A percentile compares a stretch with the other conserved stretches of the same genome.
phyloP scores from a whole-genome alignment of 371 early-diverging fungal species.

The Mucor mucedo region DNA sequence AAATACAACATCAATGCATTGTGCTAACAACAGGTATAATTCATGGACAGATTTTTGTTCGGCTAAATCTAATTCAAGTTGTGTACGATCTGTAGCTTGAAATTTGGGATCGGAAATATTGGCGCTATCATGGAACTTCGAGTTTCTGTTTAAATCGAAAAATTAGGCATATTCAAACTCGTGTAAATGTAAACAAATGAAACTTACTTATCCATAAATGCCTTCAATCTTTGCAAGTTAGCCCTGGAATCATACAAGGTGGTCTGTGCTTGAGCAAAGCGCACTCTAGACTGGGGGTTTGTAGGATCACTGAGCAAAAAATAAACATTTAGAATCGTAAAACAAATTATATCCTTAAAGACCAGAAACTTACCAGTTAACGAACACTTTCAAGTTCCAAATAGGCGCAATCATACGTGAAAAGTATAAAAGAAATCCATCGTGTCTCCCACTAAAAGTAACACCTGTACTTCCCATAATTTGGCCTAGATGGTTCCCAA shows the following conservation, averaged over 20 bases:
- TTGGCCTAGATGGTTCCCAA: conserved; percentile 26
- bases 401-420: conserved; percentile 75
- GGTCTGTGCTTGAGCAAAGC: conserved; percentile 14
- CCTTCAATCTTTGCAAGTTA: conserved; percentile 50
- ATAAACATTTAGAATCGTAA: neutral
- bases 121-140: conserved; percentile 34
- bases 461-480: conserved; percentile 53
- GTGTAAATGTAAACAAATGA: neutral
- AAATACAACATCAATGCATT: conserved; percentile 74
- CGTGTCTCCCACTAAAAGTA: conserved; percentile 69
- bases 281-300: neutral
- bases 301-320: conserved; percentile 1
- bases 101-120: conserved; percentile 33
- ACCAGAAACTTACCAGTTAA: conserved; percentile 25
- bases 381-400: conserved; percentile 70
- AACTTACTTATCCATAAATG: conserved; percentile 55
- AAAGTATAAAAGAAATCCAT: conserved; percentile 81
- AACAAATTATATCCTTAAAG: neutral
- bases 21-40: conserved; percentile 66
- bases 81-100: conserved; percentile 30
- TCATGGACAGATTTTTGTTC: conserved; percentile 78
- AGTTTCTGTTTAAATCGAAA: conserved; percentile 26
- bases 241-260: conserved; percentile 50
- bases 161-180: neutral
- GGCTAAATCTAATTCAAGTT: conserved; percentile 32